Conservation (phyloP, 2,329 filamentous ascomycete genomes). For the Pseudohalonectria lignicola region DNA sequence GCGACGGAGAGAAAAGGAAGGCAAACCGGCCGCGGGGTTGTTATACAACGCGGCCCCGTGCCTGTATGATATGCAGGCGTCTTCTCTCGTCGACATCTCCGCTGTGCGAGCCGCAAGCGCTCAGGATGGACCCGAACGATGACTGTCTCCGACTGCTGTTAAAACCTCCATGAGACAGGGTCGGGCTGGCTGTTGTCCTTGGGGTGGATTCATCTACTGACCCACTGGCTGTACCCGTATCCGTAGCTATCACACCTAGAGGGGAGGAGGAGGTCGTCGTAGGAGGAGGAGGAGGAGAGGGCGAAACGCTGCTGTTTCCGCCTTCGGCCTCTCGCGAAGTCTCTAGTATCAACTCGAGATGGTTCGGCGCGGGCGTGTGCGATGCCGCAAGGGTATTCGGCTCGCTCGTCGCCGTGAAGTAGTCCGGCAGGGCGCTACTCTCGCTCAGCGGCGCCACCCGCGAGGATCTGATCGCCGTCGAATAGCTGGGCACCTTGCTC, state of each 20-base stretch:
- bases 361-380: constrained; percentile 16
- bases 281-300: not conserved
- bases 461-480: constrained; percentile 58
- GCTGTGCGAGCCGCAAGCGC: constrained; percentile 9
- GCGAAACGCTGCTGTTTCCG: constrained; percentile 3
- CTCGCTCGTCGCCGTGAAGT: constrained; percentile 39
- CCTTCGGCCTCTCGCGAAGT: constrained; percentile 10
- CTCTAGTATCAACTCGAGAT: constrained; percentile 18
- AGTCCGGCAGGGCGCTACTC: constrained; percentile 47
- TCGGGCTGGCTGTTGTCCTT: constrained; percentile 5
- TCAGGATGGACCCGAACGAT: constrained; percentile 11
- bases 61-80: constrained; percentile 23
- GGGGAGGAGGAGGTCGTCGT: not conserved
- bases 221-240: too few relatives aligned
- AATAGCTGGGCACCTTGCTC: constrained; percentile 67
- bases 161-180: too few relatives aligned
- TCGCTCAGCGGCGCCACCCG: constrained; percentile 38
- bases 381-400: constrained; percentile 9
- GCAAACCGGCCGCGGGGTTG: constrained; percentile 18
- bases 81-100: constrained; percentile 19
- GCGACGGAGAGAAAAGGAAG: constrained; percentile 21
- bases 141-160: too few relatives aligned
- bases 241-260: too few relatives aligned
- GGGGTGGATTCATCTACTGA: too few relatives aligned
- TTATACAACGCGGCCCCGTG: constrained; percentile 21